Base-by-base conservation (phyloP, 768 basidiomycete genomes). In the Mycena metata region DNA sequence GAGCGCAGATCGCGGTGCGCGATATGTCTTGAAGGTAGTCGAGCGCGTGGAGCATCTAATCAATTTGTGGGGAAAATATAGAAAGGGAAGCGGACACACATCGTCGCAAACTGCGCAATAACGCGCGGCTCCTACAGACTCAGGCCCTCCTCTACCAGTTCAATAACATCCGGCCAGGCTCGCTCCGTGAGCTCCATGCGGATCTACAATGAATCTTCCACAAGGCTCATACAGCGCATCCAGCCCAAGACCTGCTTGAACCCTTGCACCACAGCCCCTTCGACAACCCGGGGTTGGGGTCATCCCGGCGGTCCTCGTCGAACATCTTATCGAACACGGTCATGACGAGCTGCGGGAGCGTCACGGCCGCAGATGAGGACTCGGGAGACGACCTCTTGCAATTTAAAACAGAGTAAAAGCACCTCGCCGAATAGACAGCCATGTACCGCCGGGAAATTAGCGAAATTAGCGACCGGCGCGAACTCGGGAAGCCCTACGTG, bases 101-200 rank as follows among this genome's bases (percentile, higher is more conserved):
- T 96, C 94, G 66, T 86, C 3, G 92, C 84, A 78, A 95, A 93
- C 74, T 91, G 82, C 19, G 90, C 92, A 47, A 95, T 86, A 54
- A 88, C 83, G 71, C 87, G 81, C 43, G 70, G 64, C 78, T 96
- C 94, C 64, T n/a, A n/a, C n/a, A n/a, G n/a, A n/a, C 85, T 82
- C 42, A 94, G 77, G 0, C 92, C 92, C 67, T 88, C 83, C 15
- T 81, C 85, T 8, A 87, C 87, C 21, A 94, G 78, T 17, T 83
- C 87, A 17, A 95, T 83, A 51, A 96, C 85, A 76, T 96, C 94
- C 72, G n/a, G 94, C 94, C 71, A 96, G 81, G 75, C 93, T 94
- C 93, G 85, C 73, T 94, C 93, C 94, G 96, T 94, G 36, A 95
- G 86, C 77, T 95, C 93, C 94, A 96, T 96, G 69, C 90, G 83